Evolutionary conservation across 805 yeast genomes (phyloP), one percentile per base, ranked within the genome.

Genomic region (Yueomyces sp.): DNA sequence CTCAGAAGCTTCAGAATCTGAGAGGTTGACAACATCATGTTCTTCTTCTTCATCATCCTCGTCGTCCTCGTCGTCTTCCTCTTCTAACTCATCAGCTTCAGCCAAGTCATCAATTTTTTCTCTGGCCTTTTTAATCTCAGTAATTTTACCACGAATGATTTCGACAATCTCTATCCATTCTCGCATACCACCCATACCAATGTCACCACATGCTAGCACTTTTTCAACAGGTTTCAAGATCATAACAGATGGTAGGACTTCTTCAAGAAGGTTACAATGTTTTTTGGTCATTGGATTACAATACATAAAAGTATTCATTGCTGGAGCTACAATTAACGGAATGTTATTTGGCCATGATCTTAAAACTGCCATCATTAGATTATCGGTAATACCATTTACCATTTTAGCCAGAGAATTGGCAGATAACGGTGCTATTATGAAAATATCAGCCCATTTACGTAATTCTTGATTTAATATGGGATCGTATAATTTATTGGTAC

Each of bases 101-200:
- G 69, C 73, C 3, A 69, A 75, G 1, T 36, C 76, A 63, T 42
- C 62, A 32, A 27, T 37, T 34, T 11, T 43, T 45, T n/a, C 45
- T 46, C 30, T 34, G 36, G n/a, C 36, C 43, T 44, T 49, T 48
- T 39, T 45, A 3, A 59, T 52, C 36, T 57, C 63, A 6, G 50
- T 49, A 45, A 68, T 55, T 51, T 64, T 64, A 48, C 60, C 59
- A 36, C 67, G 62, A 47, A 74, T 45, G 27, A 76, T 73, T 53
- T 81, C 85, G 6, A 81, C 90, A 47, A 84, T 76, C 54, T 82
- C 92, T 55, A 78, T 77, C 82, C 86, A 83, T 55, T 83, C 92
- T 70, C 86, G 74, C 94, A 84, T 84, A 32, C 94, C 94, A 39
- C 94, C 94, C 92, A 84, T 82, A 11, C 92, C 92, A 49, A 84